Percentiles rank a stretch among this genome's conserved stretches.
Evolutionary conservation across 495 filamentous ascomycete genomes (phyloP).

Genomic region (Penicillium mononematosum): DNA sequence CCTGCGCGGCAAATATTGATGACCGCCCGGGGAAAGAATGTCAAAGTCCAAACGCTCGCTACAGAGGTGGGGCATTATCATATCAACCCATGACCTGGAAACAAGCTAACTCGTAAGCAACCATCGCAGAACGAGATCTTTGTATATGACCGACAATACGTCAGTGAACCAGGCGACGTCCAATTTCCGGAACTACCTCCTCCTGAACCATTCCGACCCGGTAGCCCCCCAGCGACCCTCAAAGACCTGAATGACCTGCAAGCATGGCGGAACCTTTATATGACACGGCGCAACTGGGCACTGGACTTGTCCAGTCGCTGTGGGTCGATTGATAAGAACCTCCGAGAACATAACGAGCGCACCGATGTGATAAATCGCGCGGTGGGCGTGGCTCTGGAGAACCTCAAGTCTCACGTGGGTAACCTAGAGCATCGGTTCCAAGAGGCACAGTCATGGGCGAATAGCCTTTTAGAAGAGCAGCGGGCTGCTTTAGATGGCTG

Average conservation of each 20-base stretch:
- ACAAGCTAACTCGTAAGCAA: slow-evolving; percentile 11
- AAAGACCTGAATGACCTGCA: slow-evolving; percentile 68
- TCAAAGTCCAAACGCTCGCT: slow-evolving; percentile 70
- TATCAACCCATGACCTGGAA: background rate
- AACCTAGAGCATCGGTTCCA: slow-evolving; percentile 69
- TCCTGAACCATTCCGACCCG: slow-evolving; percentile 57
- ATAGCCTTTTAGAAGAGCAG: slow-evolving; percentile 70
- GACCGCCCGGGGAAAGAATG: slow-evolving; percentile 75
- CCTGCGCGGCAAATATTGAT: slow-evolving; percentile 73
- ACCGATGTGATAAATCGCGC: slow-evolving; percentile 70
- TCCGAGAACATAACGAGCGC: slow-evolving; percentile 58
- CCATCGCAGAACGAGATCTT: slow-evolving; percentile 74
- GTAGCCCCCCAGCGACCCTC: slow-evolving; percentile 69
- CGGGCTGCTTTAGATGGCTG: slow-evolving; percentile 60
- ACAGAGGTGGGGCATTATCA: slow-evolving; percentile 60
- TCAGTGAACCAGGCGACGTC: slow-evolving; percentile 41
- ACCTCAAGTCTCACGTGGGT: slow-evolving; percentile 74
- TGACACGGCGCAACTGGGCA: slow-evolving; percentile 73
- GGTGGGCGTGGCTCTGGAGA: slow-evolving; percentile 73
- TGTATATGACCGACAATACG: slow-evolving; percentile 74
- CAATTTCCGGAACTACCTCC: slow-evolving; percentile 55
- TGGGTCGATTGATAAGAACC: slow-evolving; percentile 52
- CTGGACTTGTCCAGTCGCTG: slow-evolving; percentile 63
- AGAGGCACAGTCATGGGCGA: slow-evolving; percentile 71
- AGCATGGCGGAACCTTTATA: slow-evolving; percentile 81